phyloP scores from a whole-genome alignment of 306 rosid species.

The Lathyrus oleraceus region DNA sequence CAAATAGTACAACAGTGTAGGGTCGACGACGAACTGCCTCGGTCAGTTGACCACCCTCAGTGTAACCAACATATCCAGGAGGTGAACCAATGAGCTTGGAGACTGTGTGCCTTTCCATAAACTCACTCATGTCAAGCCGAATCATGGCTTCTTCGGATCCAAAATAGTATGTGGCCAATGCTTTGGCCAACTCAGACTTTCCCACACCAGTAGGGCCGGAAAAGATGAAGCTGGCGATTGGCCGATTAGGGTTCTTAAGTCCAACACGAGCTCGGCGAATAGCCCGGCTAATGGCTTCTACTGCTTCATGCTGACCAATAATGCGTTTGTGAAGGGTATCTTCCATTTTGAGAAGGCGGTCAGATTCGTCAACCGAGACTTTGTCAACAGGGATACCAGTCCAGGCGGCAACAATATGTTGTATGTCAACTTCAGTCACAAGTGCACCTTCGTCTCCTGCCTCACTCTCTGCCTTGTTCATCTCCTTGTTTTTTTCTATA shows the following conservation, averaged over 20 bases:
- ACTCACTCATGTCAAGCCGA: conserved; percentile 97
- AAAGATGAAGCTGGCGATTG: conserved; percentile 94
- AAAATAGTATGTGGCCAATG: conserved; percentile 90
- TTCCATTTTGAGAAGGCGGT: conserved; percentile 98
- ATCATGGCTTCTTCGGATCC: conserved; percentile 99
- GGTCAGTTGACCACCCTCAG: conserved; percentile 94
- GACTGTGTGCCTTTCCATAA: conserved; percentile 95
- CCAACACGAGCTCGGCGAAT: conserved; percentile 96
- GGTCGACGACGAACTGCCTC: conserved; percentile 98
- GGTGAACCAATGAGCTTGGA: conserved; percentile 96
- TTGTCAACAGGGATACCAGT: conserved; percentile 97
- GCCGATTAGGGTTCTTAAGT: conserved; percentile 89
- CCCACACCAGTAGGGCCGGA: conserved; percentile 99
- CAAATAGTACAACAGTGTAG: conserved; percentile 89
- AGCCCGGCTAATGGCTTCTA: conserved; percentile 90
- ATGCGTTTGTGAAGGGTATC: conserved; percentile 85
- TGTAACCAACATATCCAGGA: conserved; percentile 96
- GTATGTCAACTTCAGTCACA: conserved; percentile 91
- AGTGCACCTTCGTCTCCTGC: conserved; percentile 83
- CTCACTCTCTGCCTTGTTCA: conserved; percentile 95
- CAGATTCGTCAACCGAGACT: conserved; percentile 91
- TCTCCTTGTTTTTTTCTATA: conserved; percentile 87
- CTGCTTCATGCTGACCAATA: conserved; percentile 95
- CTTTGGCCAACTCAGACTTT: conserved; percentile 89
- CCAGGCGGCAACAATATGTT: conserved; percentile 88